phyloP scores from a whole-genome alignment of 2,329 filamentous ascomycete genomes.

The Phaeosphaeria sp. region DNA sequence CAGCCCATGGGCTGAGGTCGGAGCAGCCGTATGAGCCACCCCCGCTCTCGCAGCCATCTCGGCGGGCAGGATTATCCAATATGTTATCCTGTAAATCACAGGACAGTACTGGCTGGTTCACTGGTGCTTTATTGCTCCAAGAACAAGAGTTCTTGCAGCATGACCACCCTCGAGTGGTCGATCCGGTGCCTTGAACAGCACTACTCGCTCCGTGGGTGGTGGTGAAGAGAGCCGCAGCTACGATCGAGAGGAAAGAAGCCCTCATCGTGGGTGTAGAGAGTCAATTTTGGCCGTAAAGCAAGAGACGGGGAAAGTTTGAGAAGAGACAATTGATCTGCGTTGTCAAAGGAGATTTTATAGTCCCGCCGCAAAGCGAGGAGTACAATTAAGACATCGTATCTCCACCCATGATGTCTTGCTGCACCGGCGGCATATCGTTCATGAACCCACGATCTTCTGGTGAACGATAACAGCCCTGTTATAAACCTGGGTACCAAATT shows the following conservation, averaged over 20 bases:
- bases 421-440: background rate
- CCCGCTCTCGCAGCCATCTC: conserved; percentile 62
- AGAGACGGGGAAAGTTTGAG: background rate
- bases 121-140: conserved; percentile 61
- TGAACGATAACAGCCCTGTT: background rate
- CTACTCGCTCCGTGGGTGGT: conserved; percentile 9
- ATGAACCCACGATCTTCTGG: background rate
- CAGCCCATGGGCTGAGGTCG: conserved; percentile 66
- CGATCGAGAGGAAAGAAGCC: background rate
- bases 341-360: background rate
- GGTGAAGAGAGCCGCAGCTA: background rate
- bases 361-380: background rate
- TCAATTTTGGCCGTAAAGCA: background rate
- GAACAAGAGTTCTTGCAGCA: conserved; percentile 57
- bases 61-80: conserved; percentile 56
- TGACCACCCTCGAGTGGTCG: conserved; percentile 28
- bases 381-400: background rate
- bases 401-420: background rate
- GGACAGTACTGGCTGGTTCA: conserved; percentile 57
- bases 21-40: conserved; percentile 60
- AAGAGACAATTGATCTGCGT: background rate
- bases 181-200: conserved; percentile 20
- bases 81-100: conserved; percentile 62
- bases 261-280: background rate
- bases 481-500: background rate